A percentile compares a stretch with the other conserved stretches of the same genome.
These are phyloP conservation scores for Golovinomyces cichoracearum DNA, from an alignment of 2,329 filamentous ascomycete species.

Conservation along the genomic window DNA sequence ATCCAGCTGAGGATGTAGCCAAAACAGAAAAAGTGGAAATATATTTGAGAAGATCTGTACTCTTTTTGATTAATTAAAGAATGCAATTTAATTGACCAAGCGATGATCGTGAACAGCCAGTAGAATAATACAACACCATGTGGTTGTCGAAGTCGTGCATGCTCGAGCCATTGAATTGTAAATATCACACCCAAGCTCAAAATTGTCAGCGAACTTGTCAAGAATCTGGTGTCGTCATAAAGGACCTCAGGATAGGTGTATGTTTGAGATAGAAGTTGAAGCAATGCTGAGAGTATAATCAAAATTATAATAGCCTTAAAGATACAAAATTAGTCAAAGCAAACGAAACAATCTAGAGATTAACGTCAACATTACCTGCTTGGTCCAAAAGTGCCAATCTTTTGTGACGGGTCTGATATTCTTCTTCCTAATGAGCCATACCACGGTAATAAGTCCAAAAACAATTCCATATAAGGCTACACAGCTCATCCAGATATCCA, in stretches of 20 bases:
- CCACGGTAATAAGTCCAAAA: constrained; percentile 50
- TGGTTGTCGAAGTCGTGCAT: constrained; percentile 39
- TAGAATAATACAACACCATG: constrained; percentile 49
- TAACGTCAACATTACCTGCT: constrained; percentile 34
- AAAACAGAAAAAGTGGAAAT: constrained; percentile 36
- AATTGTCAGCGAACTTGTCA: constrained; percentile 37
- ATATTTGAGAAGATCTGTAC: constrained; percentile 28
- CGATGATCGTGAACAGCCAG: constrained; percentile 43
- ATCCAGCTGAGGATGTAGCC: constrained; percentile 31
- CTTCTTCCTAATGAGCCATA: constrained; percentile 50
- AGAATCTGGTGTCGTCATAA: constrained; percentile 42
- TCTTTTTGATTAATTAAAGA: constrained; percentile 37
- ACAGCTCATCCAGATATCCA: constrained; percentile 64
- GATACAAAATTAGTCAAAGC: background rate
- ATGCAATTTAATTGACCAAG: constrained; percentile 38
- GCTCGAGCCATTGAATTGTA: constrained; percentile 42
- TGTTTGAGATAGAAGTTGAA: constrained; percentile 38
- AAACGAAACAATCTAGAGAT: background rate
- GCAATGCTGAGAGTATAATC: constrained; percentile 28
- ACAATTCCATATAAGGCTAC: constrained; percentile 60
- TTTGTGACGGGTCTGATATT: constrained; percentile 41
- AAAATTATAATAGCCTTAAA: constrained; percentile 30
- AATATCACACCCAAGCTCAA: constrained; percentile 36
- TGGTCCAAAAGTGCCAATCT: constrained; percentile 81
- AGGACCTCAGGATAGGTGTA: constrained; percentile 31